phyloP scores from a whole-genome alignment of 257 asterid genomes.

The Gentiana dahurica region DNA sequence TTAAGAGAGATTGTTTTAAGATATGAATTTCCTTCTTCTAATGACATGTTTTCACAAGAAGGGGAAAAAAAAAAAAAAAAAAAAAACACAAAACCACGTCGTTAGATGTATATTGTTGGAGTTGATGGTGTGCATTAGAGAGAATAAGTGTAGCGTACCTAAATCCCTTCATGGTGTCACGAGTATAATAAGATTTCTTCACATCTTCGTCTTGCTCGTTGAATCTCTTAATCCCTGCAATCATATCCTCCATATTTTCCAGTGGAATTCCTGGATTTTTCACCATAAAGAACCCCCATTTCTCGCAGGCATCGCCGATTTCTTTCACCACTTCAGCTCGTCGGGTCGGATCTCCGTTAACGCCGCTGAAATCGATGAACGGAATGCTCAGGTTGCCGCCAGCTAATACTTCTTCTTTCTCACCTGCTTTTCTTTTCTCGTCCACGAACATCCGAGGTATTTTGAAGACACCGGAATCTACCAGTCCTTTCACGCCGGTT shows the following conservation, averaged over 20 bases:
- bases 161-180: slow-evolving; percentile 13
- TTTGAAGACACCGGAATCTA: too few species aligned
- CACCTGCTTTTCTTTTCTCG: too few species aligned
- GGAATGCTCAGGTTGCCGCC: slow-evolving; percentile 14
- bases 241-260: slow-evolving; percentile 16
- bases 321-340: slow-evolving; percentile 18
- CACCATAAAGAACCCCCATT: slow-evolving; percentile 45
- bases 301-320: slow-evolving; percentile 24
- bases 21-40: too few species aligned
- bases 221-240: slow-evolving; percentile 12
- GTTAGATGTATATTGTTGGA: too few species aligned
- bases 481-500: too few species aligned
- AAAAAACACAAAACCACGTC: too few species aligned
- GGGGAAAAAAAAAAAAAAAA: too few species aligned
- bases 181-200: slow-evolving; percentile 20
- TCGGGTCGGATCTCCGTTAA: slow-evolving; percentile 7
- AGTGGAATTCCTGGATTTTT: slow-evolving; percentile 23
- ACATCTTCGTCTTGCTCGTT: slow-evolving; percentile 18
- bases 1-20: too few species aligned
- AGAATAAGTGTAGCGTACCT: background rate
- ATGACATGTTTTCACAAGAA: too few species aligned
- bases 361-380: slow-evolving; percentile 19
- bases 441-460: too few species aligned
- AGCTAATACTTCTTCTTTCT: too few species aligned
- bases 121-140: too few species aligned